Conservation (phyloP, 768 basidiomycete genomes). For the Suillus subluteus region DNA sequence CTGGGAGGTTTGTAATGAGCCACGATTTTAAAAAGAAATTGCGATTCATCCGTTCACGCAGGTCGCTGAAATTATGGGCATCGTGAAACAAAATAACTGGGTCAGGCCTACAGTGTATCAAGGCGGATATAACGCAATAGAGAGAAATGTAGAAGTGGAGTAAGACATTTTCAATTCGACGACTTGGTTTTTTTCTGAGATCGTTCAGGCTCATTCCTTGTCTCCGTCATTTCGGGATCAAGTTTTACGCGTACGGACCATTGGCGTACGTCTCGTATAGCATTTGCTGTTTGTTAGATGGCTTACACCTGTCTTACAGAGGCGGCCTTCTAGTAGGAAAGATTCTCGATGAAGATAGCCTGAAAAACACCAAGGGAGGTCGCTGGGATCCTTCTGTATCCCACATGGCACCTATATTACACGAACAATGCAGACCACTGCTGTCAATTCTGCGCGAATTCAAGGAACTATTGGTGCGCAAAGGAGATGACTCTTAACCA, state of each 20-base stretch:
- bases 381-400: constrained; percentile 23
- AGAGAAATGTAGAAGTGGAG: constrained; percentile 43
- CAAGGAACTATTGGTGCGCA: constrained; percentile 18
- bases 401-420: constrained; percentile 15
- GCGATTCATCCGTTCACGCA: constrained; percentile 13
- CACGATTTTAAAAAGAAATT: too few species aligned
- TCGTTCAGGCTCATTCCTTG: constrained; percentile 40
- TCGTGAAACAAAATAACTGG: constrained; percentile 48
- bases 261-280: constrained; percentile 15
- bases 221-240: constrained; percentile 44
- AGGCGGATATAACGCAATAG: constrained; percentile 49
- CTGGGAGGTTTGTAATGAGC: constrained; percentile 36
- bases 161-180: background rate
- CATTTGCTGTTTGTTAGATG: background rate
- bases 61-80: constrained; percentile 49
- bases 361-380: constrained; percentile 16
- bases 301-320: background rate
- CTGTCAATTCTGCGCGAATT: constrained; percentile 17
- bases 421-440: constrained; percentile 17
- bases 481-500: background rate
- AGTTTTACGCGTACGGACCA: constrained; percentile 36
- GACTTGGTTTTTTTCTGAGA: background rate
- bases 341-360: constrained; percentile 17
- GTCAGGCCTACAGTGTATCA: constrained; percentile 56
- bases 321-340: constrained; percentile 21